Conservation (phyloP, 2,329 filamentous ascomycete genomes). For the Berkeleyomyces basicola region DNA sequence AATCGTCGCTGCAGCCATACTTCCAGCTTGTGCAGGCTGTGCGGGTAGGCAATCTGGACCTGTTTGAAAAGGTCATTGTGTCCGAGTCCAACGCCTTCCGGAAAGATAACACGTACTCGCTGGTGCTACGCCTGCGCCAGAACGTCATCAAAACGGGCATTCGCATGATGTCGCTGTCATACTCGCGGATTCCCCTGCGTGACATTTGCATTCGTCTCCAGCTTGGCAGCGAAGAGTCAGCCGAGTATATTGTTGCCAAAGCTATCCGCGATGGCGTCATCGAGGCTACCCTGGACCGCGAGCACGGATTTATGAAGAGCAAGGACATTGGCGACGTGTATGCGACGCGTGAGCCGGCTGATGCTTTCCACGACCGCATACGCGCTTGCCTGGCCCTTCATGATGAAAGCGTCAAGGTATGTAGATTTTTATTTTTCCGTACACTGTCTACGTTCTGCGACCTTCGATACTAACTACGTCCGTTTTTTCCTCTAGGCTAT, state of each 20-base stretch:
- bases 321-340: conserved; percentile 94
- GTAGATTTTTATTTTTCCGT: conserved; percentile 14
- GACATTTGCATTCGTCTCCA: conserved; percentile 95
- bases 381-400: conserved; percentile 78
- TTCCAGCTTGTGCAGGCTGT: conserved; percentile 89
- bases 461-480: conserved; percentile 18
- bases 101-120: conserved; percentile 83
- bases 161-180: conserved; percentile 96
- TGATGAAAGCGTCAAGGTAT: conserved; percentile 94
- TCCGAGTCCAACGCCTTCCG: conserved; percentile 73
- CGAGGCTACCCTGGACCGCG: conserved; percentile 83
- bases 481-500: conserved; percentile 49
- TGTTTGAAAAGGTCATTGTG: conserved; percentile 76
- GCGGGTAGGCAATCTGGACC: conserved; percentile 86
- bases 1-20: conserved; percentile 80
- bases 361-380: conserved; percentile 96
- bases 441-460: not conserved
- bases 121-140: conserved; percentile 85
- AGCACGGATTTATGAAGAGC: conserved; percentile 96
- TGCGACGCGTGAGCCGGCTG: conserved; percentile 83
- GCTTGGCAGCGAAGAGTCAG: conserved; percentile 87
- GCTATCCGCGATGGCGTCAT: conserved; percentile 96
- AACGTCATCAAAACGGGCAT: conserved; percentile 99
- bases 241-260: conserved; percentile 98
- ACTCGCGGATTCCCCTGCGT: conserved; percentile 88